Evolutionary conservation across 345 rosid genomes (phyloP), one percentile per base, ranked within the genome.

Genomic region (Linum lewisii): DNA sequence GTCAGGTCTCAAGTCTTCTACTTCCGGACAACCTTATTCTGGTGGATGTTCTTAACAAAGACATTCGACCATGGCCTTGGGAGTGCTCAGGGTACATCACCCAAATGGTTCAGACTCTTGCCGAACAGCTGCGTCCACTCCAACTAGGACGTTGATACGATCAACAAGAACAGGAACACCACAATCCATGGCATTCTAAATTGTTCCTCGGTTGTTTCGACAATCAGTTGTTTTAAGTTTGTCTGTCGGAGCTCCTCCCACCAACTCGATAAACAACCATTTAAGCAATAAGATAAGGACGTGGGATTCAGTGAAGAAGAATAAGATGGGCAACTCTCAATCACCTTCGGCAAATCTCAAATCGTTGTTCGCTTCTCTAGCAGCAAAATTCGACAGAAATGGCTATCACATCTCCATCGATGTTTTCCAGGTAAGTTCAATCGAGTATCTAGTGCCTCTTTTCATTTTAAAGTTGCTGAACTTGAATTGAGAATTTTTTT

Each of bases 51-150:
- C n/a, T n/a, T n/a, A n/a, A n/a, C n/a, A n/a, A n/a, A n/a, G n/a
- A n/a, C n/a, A n/a, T n/a, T n/a, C n/a, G n/a, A n/a, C n/a, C n/a
- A n/a, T n/a, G n/a, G n/a, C n/a, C n/a, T n/a, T n/a, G n/a, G n/a
- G n/a, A n/a, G n/a, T n/a, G n/a, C n/a, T n/a, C n/a, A n/a, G n/a
- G n/a, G n/a, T n/a, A n/a, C n/a, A n/a, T n/a, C n/a, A n/a, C n/a
- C n/a, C n/a, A n/a, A n/a, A n/a, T n/a, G n/a, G n/a, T n/a, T n/a
- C n/a, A n/a, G n/a, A n/a, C n/a, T n/a, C n/a, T n/a, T n/a, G n/a
- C 72, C 86, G 18, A 83, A 71, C 63, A 81, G 93, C 57, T 82
- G 86, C 66, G 83, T 83, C 93, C 93, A 85, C 73, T 88, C 93
- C 20, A 83, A 72, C 69, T 81, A 88, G 16, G 90, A 88, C 44